Conservation (phyloP, 2,329 filamentous ascomycete species). For the Emericellopsis atlantica region DNA sequence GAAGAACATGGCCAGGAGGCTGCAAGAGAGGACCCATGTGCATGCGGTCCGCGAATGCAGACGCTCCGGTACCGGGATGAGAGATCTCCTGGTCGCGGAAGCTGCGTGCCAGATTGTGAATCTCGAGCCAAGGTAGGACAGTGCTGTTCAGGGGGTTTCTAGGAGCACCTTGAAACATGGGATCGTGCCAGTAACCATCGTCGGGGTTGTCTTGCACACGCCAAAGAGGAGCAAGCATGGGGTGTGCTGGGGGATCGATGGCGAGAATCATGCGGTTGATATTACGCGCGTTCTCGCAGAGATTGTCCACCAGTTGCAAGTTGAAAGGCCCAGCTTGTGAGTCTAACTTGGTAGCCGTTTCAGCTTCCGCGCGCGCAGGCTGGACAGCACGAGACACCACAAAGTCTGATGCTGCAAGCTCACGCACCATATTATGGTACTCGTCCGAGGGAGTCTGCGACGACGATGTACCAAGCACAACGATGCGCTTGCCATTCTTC, state of each 20-base stretch:
- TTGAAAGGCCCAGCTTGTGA: slow-evolving; percentile 3
- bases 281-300: slow-evolving; percentile 32
- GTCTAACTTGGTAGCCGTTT: background rate
- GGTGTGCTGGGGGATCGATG: slow-evolving; percentile 10
- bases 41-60: slow-evolving; percentile 16
- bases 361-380: slow-evolving; percentile 11
- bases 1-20: slow-evolving; percentile 14
- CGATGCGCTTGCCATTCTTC: slow-evolving; percentile 55
- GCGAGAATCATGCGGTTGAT: slow-evolving; percentile 31
- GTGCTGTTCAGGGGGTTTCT: background rate
- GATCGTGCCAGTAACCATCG: background rate
- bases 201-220: background rate
- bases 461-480: slow-evolving; percentile 69
- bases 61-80: slow-evolving; percentile 5
- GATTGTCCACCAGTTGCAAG: slow-evolving; percentile 23
- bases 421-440: slow-evolving; percentile 24
- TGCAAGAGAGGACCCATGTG: slow-evolving; percentile 18
- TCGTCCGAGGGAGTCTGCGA: slow-evolving; percentile 33
- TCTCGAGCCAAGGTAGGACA: background rate
- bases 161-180: background rate
- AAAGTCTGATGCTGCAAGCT: slow-evolving; percentile 26
- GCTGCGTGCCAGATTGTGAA: background rate
- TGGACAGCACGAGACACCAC: slow-evolving; percentile 22
- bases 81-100: slow-evolving; percentile 2
- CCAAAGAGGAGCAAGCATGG: background rate